Base-by-base conservation (phyloP, 2,329 filamentous ascomycete species). In the Elsinoe arachidis region DNA sequence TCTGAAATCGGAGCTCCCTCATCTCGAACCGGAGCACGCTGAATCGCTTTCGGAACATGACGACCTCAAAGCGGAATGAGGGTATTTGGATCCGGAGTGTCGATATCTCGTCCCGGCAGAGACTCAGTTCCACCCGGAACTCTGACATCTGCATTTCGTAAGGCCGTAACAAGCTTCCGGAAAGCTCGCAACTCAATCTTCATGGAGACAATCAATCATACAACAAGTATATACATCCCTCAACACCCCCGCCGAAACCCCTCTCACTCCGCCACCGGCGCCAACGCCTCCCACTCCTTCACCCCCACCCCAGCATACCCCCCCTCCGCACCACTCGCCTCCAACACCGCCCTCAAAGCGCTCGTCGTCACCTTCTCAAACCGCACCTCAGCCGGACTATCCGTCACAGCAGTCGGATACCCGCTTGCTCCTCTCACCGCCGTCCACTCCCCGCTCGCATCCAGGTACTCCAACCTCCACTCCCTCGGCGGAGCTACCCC, bases 231-330 rank as follows among this genome's bases (percentile, higher is more conserved):
- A 43, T n/a, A 46, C 41, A 46, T 17, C 41, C 21, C 41, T 19
- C 26, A 23, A 19, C 15, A 21, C 3, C 30, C 10, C 26, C 14
- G 2, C 5, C 17, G 11, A 14, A 9, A 10, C 14, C 19, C 33
- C 33, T 12, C 17, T 14, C n/a, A 53, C 34, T 38, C 34, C 17
- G 49, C 17, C 33, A 34, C 38, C 33, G 49, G 49, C 15, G 49
- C 49, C 49, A 37, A 26, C 5, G 35, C 49, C 35, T 53, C 49
- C 49, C 49, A 53, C 49, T 53, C 49, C 34, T 53, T 53, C 19
- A 53, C 49, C 9, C 49, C 49, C 1, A 53, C 19, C 6, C 49
- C 49, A 3, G 49, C 49, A 53, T 38, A 53, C 34, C n/a, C 34
- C 3, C 49, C 49, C 26, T 12, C 19, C 14, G 9, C 46, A 12